These are phyloP conservation scores for Dichotomopilus funicola DNA, from an alignment of 2,329 filamentous ascomycete genomes.

Conservation along the genomic window DNA sequence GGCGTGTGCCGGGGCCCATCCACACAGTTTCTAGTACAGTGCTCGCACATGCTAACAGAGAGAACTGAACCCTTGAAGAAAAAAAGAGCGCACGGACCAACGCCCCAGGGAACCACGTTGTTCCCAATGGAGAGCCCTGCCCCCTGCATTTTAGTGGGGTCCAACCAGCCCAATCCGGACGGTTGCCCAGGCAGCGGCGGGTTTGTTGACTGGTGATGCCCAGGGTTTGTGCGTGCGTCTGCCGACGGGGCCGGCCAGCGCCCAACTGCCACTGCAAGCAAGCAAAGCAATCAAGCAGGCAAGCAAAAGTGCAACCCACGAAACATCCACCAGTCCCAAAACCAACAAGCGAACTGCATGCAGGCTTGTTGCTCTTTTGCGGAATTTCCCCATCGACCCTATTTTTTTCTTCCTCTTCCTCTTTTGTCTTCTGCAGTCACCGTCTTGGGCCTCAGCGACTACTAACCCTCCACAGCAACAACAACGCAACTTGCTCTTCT, in stretches of 20 bases:
- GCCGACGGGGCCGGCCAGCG: too few species aligned
- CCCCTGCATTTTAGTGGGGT: conserved; percentile 9
- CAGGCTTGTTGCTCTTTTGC: too few species aligned
- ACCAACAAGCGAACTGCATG: too few species aligned
- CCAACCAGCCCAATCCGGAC: conserved; percentile 6
- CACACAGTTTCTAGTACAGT: too few species aligned
- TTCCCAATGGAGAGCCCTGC: neutral
- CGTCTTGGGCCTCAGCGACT: neutral
- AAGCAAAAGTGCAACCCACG: conserved; percentile 6
- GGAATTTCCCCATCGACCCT: neutral
- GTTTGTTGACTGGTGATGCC: conserved; percentile 19
- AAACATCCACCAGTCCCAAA: too few species aligned
- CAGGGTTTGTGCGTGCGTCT: neutral
- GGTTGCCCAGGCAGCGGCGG: conserved; percentile 24
- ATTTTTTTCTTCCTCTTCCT: conserved; percentile 11
- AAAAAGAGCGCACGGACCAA: too few species aligned
- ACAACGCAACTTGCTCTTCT: too few species aligned
- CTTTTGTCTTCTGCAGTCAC: conserved; percentile 1
- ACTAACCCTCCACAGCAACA: conserved; percentile 14
- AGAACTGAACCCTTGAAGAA: too few species aligned
- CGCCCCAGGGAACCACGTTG: too few species aligned
- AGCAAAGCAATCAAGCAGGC: neutral
- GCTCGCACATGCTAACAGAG: too few species aligned
- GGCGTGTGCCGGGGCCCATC: too few species aligned
- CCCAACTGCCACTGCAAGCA: too few species aligned